These are phyloP conservation scores for Monilinia polystroma DNA, from an alignment of 2,329 filamentous ascomycete genomes.

Conservation along the genomic window DNA sequence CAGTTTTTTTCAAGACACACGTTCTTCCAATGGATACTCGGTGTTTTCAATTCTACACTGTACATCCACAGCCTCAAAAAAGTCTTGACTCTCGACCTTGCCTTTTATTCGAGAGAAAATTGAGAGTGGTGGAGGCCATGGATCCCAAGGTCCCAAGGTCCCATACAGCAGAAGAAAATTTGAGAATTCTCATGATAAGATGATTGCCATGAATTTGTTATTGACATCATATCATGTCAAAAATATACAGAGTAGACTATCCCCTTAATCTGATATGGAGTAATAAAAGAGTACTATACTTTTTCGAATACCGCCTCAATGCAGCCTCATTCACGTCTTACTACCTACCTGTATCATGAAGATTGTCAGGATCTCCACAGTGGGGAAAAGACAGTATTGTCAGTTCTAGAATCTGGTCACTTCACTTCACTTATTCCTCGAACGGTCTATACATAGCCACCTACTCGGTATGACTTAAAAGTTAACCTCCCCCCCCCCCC, in stretches of 20 bases:
- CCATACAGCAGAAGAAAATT: background rate
- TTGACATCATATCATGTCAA: constrained; percentile 16
- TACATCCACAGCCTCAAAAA: constrained; percentile 1
- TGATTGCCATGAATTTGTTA: background rate
- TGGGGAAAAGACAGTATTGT: constrained; percentile 1
- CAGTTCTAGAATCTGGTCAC: constrained; percentile 14
- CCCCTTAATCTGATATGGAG: background rate
- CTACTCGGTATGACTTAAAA: background rate
- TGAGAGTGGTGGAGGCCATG: background rate
- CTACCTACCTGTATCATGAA: background rate
- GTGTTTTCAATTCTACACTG: background rate
- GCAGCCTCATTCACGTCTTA: background rate
- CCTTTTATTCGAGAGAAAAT: constrained; percentile 2
- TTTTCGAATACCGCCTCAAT: constrained; percentile 4
- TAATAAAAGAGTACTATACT: constrained; percentile 7
- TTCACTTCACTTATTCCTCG: background rate
- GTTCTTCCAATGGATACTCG: background rate
- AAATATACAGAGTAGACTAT: background rate
- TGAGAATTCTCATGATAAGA: background rate
- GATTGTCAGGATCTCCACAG: constrained; percentile 11
- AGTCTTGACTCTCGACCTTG: background rate
- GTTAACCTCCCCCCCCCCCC: background rate
- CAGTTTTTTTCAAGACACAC: constrained; percentile 1
- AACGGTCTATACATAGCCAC: background rate
- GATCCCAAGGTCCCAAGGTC: background rate